These are phyloP conservation scores for Imleria badia DNA, from an alignment of 768 basidiomycete species.

Conservation along the genomic window DNA sequence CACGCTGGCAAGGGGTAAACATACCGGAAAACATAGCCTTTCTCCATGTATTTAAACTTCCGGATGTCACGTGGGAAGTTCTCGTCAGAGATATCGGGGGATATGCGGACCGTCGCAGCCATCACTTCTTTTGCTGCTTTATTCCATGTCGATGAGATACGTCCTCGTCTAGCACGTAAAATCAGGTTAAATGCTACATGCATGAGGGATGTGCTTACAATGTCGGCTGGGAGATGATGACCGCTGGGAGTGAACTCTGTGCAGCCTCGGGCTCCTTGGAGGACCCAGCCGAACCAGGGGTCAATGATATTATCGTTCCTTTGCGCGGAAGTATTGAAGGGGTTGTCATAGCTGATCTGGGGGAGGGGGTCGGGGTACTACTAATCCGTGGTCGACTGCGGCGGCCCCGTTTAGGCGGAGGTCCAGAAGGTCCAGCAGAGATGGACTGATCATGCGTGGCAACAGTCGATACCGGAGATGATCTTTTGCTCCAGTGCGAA, in stretches of 20 bases:
- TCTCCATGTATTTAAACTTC: constrained; percentile 54
- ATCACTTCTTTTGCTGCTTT: constrained; percentile 21
- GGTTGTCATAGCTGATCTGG: background rate
- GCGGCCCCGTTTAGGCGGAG: constrained; percentile 1
- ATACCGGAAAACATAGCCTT: constrained; percentile 48
- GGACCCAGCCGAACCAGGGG: constrained; percentile 15
- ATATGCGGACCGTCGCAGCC: constrained; percentile 36
- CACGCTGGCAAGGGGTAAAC: background rate
- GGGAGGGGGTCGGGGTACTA: constrained; percentile 9
- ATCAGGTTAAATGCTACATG: background rate
- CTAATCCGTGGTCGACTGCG: constrained; percentile 2
- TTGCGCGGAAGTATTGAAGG: constrained; percentile 6
- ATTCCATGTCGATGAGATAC: constrained; percentile 33
- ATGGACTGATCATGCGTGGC: constrained; percentile 14
- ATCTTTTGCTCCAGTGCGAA: constrained; percentile 1
- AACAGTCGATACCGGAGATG: constrained; percentile 13
- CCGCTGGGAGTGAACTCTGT: constrained; percentile 11
- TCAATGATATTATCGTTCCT: background rate
- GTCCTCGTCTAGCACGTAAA: constrained; percentile 19
- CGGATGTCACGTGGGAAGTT: constrained; percentile 42
- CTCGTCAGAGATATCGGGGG: constrained; percentile 33
- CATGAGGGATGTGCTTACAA: constrained; percentile 13
- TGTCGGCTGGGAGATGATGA: constrained; percentile 21
- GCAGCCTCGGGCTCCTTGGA: constrained; percentile 3
- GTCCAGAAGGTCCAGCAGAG: constrained; percentile 8